These are phyloP conservation scores for Oidiodendron maius DNA, from an alignment of 495 filamentous ascomycete species.

Conservation along the genomic window DNA sequence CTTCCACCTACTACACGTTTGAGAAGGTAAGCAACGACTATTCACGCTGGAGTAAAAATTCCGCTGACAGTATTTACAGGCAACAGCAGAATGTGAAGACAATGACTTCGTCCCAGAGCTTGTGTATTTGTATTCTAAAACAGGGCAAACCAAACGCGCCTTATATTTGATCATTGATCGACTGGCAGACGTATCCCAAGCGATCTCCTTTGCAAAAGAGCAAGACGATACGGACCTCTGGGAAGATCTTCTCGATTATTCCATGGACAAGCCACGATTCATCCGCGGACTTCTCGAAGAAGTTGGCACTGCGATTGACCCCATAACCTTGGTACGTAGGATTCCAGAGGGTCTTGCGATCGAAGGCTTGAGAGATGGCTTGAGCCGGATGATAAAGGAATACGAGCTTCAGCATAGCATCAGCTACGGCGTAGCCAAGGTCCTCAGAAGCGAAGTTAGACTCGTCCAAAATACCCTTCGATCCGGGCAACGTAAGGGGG, in stretches of 20 bases:
- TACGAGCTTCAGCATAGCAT: constrained; percentile 91
- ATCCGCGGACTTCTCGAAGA: constrained; percentile 89
- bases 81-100: constrained; percentile 71
- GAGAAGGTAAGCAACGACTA: constrained; percentile 46
- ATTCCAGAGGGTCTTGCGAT: constrained; percentile 92
- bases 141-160: constrained; percentile 84
- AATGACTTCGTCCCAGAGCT: constrained; percentile 79
- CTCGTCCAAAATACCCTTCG: constrained; percentile 72
- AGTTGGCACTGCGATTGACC: constrained; percentile 87
- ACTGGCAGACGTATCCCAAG: constrained; percentile 79
- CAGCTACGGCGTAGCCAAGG: constrained; percentile 79
- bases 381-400: constrained; percentile 82
- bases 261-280: constrained; percentile 93
- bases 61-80: no score
- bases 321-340: constrained; percentile 78
- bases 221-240: constrained; percentile 87
- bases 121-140: constrained; percentile 90
- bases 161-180: constrained; percentile 87
- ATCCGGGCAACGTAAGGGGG: constrained; percentile 69
- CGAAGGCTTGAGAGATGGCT: constrained; percentile 76
- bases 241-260: constrained; percentile 91
- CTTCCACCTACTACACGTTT: constrained; percentile 76
- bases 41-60: no score
- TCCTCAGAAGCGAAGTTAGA: constrained; percentile 81
- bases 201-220: constrained; percentile 89